These are phyloP conservation scores for Mesotaenium endlicherianum DNA, from an alignment of 139 green algal genomes.

Conservation along the genomic window DNA sequence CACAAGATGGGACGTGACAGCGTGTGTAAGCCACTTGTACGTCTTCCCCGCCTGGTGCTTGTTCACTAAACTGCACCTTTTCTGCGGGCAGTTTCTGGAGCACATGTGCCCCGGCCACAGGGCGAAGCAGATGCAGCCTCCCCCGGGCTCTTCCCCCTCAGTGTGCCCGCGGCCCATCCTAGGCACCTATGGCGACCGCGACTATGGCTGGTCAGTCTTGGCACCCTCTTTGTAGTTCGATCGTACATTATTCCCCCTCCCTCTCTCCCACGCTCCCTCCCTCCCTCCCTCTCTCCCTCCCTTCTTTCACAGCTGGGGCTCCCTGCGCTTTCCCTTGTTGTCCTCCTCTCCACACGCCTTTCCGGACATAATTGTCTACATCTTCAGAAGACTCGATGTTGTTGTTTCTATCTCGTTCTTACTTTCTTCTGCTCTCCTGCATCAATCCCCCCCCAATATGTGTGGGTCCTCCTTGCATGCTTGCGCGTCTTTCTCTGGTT, in stretches of 20 bases:
- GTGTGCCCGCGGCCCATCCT: slow-evolving; percentile 38
- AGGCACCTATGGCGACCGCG: slow-evolving; percentile 44
- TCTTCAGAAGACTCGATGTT: too few relatives aligned
- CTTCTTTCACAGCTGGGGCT: too few relatives aligned
- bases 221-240: background rate
- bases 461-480: too few relatives aligned
- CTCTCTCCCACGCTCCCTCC: background rate
- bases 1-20: background rate
- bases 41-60: too few relatives aligned
- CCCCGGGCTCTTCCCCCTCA: slow-evolving; percentile 5
- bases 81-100: slow-evolving; percentile 30
- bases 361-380: background rate
- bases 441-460: too few relatives aligned
- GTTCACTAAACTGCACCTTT: too few relatives aligned
- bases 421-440: too few relatives aligned
- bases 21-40: background rate
- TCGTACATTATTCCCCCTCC: background rate
- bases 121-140: background rate
- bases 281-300: background rate
- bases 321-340: too few relatives aligned
- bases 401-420: too few relatives aligned
- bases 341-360: background rate
- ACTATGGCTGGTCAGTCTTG: slow-evolving; percentile 28
- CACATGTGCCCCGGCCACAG: slow-evolving; percentile 31
- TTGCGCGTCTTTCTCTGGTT: too few relatives aligned